These are phyloP conservation scores for Podospora anserina DNA, from an alignment of 495 filamentous ascomycete species.

Conservation along the genomic window DNA sequence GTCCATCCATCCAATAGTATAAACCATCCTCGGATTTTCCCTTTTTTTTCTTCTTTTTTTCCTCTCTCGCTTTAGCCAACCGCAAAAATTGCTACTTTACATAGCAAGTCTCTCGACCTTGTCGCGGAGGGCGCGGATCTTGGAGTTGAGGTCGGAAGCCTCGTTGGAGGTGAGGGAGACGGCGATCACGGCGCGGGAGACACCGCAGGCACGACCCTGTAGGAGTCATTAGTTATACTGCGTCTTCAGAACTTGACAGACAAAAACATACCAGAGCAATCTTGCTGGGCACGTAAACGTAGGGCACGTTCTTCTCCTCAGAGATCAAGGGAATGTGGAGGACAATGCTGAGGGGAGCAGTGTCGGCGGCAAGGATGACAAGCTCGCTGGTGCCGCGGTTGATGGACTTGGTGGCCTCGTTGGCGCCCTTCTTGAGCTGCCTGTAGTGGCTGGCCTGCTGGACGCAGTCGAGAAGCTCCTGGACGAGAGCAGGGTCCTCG, in stretches of 20 bases:
- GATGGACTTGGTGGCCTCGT: conserved; percentile 74
- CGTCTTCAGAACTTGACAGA: not conserved
- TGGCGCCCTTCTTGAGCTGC: conserved; percentile 83
- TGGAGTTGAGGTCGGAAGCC: conserved; percentile 76
- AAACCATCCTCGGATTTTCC: not conserved
- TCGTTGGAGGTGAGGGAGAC: conserved; percentile 90
- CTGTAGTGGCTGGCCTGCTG: conserved; percentile 83
- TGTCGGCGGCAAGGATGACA: conserved; percentile 84
- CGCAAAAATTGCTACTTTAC: conserved; percentile 47
- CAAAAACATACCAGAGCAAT: conserved; percentile 15
- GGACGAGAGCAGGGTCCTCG: conserved; percentile 65
- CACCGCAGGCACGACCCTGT: conserved; percentile 78
- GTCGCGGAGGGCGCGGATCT: conserved; percentile 83
- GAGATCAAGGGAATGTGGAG: conserved; percentile 78
- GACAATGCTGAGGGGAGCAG: conserved; percentile 79
- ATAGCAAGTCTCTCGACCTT: conserved; percentile 97
- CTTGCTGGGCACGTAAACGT: conserved; percentile 54
- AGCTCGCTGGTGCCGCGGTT: conserved; percentile 88
- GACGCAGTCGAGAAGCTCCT: conserved; percentile 80
- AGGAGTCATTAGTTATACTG: conserved; percentile 6
- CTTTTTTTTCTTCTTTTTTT: not conserved
- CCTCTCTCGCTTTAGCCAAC: not conserved
- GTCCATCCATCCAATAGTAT: not conserved
- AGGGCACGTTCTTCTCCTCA: conserved; percentile 68
- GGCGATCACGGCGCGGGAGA: conserved; percentile 81